Base-by-base conservation (phyloP, 257 asterid species). In the Henckelia pumila region DNA sequence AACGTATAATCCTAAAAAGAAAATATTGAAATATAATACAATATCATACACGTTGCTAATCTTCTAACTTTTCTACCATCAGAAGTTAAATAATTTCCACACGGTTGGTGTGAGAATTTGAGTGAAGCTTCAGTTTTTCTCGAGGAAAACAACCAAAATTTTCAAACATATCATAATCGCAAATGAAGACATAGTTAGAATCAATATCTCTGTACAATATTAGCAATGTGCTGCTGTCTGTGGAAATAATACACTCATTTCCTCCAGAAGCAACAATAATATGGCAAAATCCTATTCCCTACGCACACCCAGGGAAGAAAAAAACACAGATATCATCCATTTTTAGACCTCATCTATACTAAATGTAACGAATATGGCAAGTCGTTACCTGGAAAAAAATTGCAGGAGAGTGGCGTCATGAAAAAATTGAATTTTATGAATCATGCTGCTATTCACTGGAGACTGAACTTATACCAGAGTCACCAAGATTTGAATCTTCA, bases 401-500 rank as follows among this genome's bases (percentile, higher is more conserved):
- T 40, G 29, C 66, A 58, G 32, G 35, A 66, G 47, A 50, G 67
- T 22, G n/a, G 21, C 69, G 24, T 11, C 19, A 33, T 11, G 61
- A 44, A 16, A 74, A 61, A 68, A 26, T 33, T 35, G 33, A 71
- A 72, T 37, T 24, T 28, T 64, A n/a, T 24, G 55, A n/a, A 47
- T 47, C 57, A 50, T 17, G 70, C 50, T 8, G 63, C 73, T 56
- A 73, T 68, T 76, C 83, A 24, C 37, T 52, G 7, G 74, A 67
- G 24, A 47, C 30, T 0, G 65, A 61, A 72, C 50, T 73, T 62
- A 63, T 44, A 35, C 71, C 71, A n/a, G 4, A 8, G 29, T 69
- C 79, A 13, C 70, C 77, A 33, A 44, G 73, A 55, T 77, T 76
- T 0, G 78, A 64, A 44, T 84, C 89, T 44, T 81, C 84, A 80